A percentile compares a stretch with the other conserved stretches of the same genome.
phyloP scores from a whole-genome alignment of 164 flowering plant species.

The Stephania cephalantha region DNA sequence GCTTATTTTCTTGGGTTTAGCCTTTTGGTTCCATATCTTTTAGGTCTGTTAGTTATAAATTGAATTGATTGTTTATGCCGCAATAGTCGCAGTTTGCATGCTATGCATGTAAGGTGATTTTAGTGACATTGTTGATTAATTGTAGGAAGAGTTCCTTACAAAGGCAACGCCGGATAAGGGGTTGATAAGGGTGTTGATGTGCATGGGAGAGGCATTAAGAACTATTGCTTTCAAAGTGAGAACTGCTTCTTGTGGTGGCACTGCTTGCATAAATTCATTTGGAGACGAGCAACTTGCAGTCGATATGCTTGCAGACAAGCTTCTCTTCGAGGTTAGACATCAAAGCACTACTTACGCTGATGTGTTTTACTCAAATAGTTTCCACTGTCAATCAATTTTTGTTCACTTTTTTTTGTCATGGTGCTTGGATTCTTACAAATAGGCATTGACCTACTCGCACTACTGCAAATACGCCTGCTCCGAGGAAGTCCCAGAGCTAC shows the following conservation, averaged over 20 bases:
- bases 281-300: constrained; percentile 99
- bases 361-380: background rate
- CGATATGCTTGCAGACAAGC: constrained; percentile 88
- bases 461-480: constrained; percentile 98
- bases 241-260: constrained; percentile 98
- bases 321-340: constrained; percentile 69
- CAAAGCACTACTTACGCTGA: background rate
- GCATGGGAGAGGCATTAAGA: constrained; percentile 97
- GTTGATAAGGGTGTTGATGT: constrained; percentile 66
- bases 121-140: constrained; percentile 9
- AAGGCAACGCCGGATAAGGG: constrained; percentile 92
- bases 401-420: no score
- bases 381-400: background rate
- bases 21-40: background rate
- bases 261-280: constrained; percentile 88
- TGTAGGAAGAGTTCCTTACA: constrained; percentile 76
- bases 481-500: constrained; percentile 95
- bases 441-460: constrained; percentile 91
- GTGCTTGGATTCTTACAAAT: constrained; percentile 8
- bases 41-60: background rate
- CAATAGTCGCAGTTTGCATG: background rate
- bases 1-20: no score
- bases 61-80: background rate
- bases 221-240: constrained; percentile 91
- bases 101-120: background rate